Base-by-base conservation (phyloP, 371 early-diverging fungal genomes). In the Apophysomyces ossiformis region DNA sequence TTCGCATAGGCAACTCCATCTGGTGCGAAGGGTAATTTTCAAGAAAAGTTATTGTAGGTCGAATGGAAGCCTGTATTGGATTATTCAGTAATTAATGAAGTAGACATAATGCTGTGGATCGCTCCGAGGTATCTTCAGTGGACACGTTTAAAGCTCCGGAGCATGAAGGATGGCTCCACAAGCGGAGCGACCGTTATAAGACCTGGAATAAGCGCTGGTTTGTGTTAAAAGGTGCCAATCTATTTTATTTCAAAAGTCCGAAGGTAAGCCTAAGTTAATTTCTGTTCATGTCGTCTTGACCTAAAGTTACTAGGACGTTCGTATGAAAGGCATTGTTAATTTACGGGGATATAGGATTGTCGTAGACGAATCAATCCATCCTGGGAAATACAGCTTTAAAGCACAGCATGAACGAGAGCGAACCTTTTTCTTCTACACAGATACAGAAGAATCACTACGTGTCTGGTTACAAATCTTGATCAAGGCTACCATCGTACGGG, bases 181-280 rank as follows among this genome's bases (percentile, higher is more conserved):
- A 89, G 63, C 87, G 88, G 67, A 83, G 88, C 0, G 87, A 85
- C 46, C 83, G 81, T 37, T 89, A 88, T 67, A 85, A 85, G 45
- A 83, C 81, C 9, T 91, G 89, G 89, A 89, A 89, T 68, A 83
- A 79, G 41, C 83, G 91, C 6, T 91, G 86, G 86, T 91, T 87
- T 69, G 87, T 89, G 37, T 73, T 91, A 39, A 89, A 89, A 63
- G 89, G 88, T 0, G 70, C 79, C 7, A 82, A 85, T 21, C 72
- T 91, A 16, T 88, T 84, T 63, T 87, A 89, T 65, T 87, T 89
- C 60, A 88, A 89, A 60, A 82, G 85, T 8, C 86, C 87, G 16
- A 86, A 85, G 75, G 79, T 79, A 74, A 41, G 1, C 5, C 1
- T 41, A 13, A 41, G 13, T 41, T 37, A 11, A 37, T 12, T 39